Conservation (phyloP, 2,329 filamentous ascomycete genomes). For the Fusarium sp. region DNA sequence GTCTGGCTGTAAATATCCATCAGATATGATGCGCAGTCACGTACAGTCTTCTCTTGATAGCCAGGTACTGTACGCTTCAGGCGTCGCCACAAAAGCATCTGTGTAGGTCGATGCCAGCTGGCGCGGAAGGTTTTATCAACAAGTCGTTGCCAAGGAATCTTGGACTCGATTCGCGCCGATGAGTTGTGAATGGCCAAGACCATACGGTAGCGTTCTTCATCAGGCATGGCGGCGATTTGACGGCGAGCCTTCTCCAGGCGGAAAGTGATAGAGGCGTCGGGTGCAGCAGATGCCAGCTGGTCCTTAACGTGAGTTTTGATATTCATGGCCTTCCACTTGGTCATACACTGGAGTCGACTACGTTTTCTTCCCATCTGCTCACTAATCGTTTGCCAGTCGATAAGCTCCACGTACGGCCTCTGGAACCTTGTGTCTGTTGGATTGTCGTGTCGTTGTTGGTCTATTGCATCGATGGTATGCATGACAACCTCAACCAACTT, state of each 20-base stretch:
- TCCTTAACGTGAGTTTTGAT: constrained; percentile 50
- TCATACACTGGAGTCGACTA: constrained; percentile 73
- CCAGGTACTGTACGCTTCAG: constrained; percentile 51
- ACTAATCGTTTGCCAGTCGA: constrained; percentile 75
- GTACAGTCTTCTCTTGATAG: constrained; percentile 47
- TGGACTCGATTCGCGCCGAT: constrained; percentile 54
- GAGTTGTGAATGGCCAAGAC: constrained; percentile 57
- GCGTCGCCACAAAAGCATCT: constrained; percentile 55
- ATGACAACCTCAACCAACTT: constrained; percentile 64
- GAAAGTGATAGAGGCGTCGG: constrained; percentile 54
- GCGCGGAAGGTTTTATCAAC: constrained; percentile 54
- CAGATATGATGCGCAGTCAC: constrained; percentile 52
- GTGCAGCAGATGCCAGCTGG: constrained; percentile 47
- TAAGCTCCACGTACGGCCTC: constrained; percentile 61
- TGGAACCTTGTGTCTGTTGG: constrained; percentile 48
- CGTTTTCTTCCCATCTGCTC: constrained; percentile 69
- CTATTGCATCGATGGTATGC: constrained; percentile 57
- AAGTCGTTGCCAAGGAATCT: constrained; percentile 63
- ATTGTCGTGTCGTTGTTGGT: constrained; percentile 57
- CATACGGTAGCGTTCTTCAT: constrained; percentile 58
- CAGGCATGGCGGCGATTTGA: constrained; percentile 55
- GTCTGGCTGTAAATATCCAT: constrained; percentile 50
- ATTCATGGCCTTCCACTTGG: constrained; percentile 70
- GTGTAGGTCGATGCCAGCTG: constrained; percentile 53
- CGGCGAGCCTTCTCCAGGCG: constrained; percentile 56